Conservation (phyloP, 2,329 filamentous ascomycete species). For the Reticulascus tulasneorum region DNA sequence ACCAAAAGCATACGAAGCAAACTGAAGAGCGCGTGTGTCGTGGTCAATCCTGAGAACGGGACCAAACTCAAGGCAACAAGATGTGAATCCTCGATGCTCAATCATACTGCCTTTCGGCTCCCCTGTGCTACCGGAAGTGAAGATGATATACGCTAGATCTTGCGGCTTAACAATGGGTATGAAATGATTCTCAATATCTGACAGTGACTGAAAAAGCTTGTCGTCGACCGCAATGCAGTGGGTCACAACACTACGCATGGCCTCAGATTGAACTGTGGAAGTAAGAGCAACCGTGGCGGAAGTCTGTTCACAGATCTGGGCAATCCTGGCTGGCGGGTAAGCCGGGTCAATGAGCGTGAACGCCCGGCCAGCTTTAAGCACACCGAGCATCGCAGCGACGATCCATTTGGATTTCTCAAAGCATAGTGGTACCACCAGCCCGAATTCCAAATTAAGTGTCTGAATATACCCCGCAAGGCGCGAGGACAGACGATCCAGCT, state of each 20-base stretch:
- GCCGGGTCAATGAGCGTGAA: conserved; percentile 22
- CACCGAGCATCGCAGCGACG: conserved; percentile 19
- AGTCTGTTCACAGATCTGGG: conserved; percentile 9
- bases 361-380: conserved; percentile 23
- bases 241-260: neutral
- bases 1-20: conserved; percentile 50
- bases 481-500: conserved; percentile 17
- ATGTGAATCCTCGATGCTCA: conserved; percentile 4
- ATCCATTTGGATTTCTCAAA: conserved; percentile 23
- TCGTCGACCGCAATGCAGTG: conserved; percentile 2
- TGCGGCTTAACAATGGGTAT: conserved; percentile 2
- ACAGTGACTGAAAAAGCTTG: conserved; percentile 5
- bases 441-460: neutral
- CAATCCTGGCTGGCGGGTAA: conserved; percentile 15
- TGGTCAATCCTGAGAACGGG: conserved; percentile 25
- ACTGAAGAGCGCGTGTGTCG: conserved; percentile 32
- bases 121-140: conserved; percentile 18
- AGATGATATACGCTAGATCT: conserved; percentile 10
- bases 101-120: conserved; percentile 17
- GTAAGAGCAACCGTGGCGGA: conserved; percentile 6
- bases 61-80: neutral
- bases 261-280: neutral
- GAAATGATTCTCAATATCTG: neutral
- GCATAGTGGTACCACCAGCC: conserved; percentile 17
- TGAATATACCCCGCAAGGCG: conserved; percentile 12